Base-by-base conservation (phyloP, 805 yeast genomes). In the Ogataea corticis region DNA sequence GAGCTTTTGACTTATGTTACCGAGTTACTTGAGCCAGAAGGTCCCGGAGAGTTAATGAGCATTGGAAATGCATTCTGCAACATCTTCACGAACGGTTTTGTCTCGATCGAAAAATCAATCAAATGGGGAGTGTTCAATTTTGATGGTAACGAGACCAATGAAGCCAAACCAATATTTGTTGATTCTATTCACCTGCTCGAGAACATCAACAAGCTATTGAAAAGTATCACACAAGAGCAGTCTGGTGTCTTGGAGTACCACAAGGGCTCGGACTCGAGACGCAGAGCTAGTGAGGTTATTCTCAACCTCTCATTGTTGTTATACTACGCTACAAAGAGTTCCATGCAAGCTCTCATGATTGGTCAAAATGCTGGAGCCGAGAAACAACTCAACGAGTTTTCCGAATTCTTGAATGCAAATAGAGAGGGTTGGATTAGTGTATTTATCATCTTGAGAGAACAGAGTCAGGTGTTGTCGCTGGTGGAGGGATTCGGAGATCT, bases 401-500 rank as follows among this genome's bases (percentile, higher is more conserved):
- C 18, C 7, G n/a, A 40, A 1, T 49, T 61, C 6, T 45, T 60
- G 19, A n/a, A 28, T 5, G 28, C 42, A 2, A 61, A 62, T 34
- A 55, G 63, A 42, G 49, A 54, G 29, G 49, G 55, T 11, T 90
- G 96, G 96, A 77, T 85, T 11, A 67, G 70, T 17, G 69, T 75
- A 3, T 64, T 88, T 45, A 72, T 83, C 11, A 58, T 70, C n/a
- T 61, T 77, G 44, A 74, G 75, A 7, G 68, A 77, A 38, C 71
- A 73, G 31, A 67, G 70, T 7, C 80, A 79, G 19, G 86, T 91
- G 0, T 60, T 85, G 17, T 65, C 67, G 7, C 71, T 89, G 23
- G 79, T 89, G 0, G 95, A 87, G 51, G 68, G 72, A 19, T 85
- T 82, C 62, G 62, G 68, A 14, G 96, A 90, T 59, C 73, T 83